phyloP scores from a whole-genome alignment of 225 moss, liverwort and hornwort species.

The Climacium dendroides region DNA sequence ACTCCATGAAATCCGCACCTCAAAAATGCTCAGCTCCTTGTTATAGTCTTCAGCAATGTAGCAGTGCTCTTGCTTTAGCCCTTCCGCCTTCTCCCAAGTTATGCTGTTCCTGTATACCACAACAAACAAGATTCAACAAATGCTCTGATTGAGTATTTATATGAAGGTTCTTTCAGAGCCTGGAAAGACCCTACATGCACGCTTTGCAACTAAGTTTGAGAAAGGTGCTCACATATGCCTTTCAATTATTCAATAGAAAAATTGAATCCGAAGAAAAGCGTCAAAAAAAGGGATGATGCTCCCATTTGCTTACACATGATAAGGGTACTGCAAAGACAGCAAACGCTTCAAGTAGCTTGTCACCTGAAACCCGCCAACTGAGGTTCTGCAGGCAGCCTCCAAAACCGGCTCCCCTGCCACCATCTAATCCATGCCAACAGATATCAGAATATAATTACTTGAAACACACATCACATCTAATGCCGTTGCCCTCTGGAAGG shows the following conservation, averaged over 20 bases:
- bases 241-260: neutral
- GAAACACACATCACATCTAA: neutral
- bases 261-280: neutral
- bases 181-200: neutral
- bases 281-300: neutral
- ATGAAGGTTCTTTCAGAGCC: neutral
- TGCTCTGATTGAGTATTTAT: neutral
- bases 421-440: slow-evolving; percentile 43
- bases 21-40: slow-evolving; percentile 52
- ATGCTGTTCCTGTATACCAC: slow-evolving; percentile 50
- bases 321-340: slow-evolving; percentile 81
- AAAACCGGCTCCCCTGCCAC: slow-evolving; percentile 74
- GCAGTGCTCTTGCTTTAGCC: slow-evolving; percentile 53
- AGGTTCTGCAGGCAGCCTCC: slow-evolving; percentile 80
- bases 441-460: neutral
- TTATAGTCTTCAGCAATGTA: slow-evolving; percentile 76
- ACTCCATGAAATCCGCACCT: slow-evolving; percentile 31
- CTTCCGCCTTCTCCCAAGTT: slow-evolving; percentile 66
- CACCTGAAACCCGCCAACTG: slow-evolving; percentile 85
- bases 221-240: neutral
- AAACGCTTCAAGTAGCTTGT: slow-evolving; percentile 81
- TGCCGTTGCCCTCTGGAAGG: neutral
- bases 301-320: slow-evolving; percentile 66
- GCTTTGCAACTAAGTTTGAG: neutral
- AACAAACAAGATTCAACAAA: neutral